These are phyloP conservation scores for Mikania micrantha DNA, from an alignment of 129 eudicot genomes.

Conservation along the genomic window DNA sequence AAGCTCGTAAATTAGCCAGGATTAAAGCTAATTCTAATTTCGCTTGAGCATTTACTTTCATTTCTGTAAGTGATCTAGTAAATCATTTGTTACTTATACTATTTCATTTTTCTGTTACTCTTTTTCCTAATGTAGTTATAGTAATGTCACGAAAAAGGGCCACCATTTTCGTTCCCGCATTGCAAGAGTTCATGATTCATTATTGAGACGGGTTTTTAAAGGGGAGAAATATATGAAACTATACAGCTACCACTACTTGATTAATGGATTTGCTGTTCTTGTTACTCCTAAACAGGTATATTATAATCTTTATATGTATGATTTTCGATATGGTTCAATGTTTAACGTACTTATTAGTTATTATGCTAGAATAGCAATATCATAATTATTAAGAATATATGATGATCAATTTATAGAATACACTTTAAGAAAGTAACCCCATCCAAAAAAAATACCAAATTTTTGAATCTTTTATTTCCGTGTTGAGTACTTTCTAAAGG, in stretches of 20 bases:
- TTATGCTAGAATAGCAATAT: not conserved
- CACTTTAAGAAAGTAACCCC: not conserved
- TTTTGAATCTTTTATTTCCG: not conserved
- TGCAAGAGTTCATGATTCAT: conserved; percentile 67
- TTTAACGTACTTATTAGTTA: not conserved
- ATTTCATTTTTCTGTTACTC: not conserved
- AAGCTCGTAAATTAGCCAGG: not conserved
- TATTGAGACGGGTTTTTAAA: conserved; percentile 57
- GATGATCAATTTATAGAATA: not conserved
- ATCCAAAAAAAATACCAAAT: too few relatives aligned
- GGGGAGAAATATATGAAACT: conserved; percentile 81
- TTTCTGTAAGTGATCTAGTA: not conserved
- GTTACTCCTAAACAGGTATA: conserved; percentile 86
- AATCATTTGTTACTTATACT: conserved; percentile 4
- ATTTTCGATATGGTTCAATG: not conserved
- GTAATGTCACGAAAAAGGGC: conserved; percentile 44
- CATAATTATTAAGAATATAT: not conserved
- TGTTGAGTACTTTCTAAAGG: not conserved
- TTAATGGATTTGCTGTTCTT: conserved; percentile 92
- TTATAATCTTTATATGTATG: not conserved
- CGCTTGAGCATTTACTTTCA: not conserved
- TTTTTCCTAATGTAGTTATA: conserved; percentile 21
- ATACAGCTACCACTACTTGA: conserved; percentile 86
- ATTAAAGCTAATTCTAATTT: not conserved
- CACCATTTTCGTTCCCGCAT: conserved; percentile 30